Evolutionary conservation across 306 rosid genomes (phyloP), one percentile per base, ranked within the genome.

Genomic region (Begonia loranthoides): DNA sequence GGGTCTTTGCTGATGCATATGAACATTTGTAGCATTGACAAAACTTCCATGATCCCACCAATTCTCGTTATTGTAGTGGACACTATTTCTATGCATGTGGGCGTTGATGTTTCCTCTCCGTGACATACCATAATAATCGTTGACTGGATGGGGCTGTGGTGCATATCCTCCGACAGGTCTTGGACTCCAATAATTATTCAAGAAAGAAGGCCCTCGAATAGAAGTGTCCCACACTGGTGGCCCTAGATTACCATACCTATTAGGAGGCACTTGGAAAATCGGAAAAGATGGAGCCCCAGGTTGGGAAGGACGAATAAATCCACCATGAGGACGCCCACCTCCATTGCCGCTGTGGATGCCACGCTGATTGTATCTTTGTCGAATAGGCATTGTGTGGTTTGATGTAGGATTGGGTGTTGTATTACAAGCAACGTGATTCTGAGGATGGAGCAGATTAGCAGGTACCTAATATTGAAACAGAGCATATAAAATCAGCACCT

Each of bases 261-360:
- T 70, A 1, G 77, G 65, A 60, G 69, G 78, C 17, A 76, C 15
- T 17, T 59, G 74, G 62, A 54, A 68, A 22, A 73, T 48, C 41
- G 93, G 81, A 70, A 72, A 88, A 0, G 79, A 80, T 14, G 92
- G 92, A 0, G 81, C 76, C 2, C 85, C 81, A 0, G 82, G 69
- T 4, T 43, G 66, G 0, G 67, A 39, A 9, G 92, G 75, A 53
- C 66, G 74, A 41, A 70, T 21, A 49, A 60, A 74, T 62, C 63
- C 58, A 9, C 79, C 59, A 47, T 59, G 79, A 9, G 63, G 68
- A 53, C 70, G 69, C 44, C 70, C 75, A 52, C 73, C 74, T 34
- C 70, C 76, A 22, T 36, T 56, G 71, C 49, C 65, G 43, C 74
- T 19, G 3, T 19, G 71, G 6, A 80, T 68, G 8, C 76, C 69